Evolutionary conservation across 1,284 basidiomycete species (phyloP).

Genomic region (Apiotrichum veenhuisii): DNA sequence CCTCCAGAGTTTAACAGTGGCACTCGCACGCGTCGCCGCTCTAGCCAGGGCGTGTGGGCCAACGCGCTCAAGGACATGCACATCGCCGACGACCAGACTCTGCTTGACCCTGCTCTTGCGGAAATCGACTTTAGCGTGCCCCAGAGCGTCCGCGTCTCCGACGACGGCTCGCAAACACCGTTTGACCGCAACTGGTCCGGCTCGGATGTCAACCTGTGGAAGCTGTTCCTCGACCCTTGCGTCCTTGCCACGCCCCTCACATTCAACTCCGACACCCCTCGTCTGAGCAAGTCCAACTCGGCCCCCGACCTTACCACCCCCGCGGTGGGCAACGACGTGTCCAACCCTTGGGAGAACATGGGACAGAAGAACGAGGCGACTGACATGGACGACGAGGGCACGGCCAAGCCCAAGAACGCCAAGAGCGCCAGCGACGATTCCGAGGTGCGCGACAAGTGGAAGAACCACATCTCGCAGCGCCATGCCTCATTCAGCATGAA

Average conservation of each 20-base stretch:
- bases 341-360: not conserved
- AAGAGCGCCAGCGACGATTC: not conserved
- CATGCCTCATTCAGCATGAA: conserved; percentile 32
- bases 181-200: conserved; percentile 20
- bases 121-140: conserved; percentile 13
- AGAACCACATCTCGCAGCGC: conserved; percentile 36
- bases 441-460: conserved; percentile 31
- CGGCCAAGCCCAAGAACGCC: not conserved
- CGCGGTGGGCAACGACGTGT: not conserved
- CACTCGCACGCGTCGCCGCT: conserved; percentile 19
- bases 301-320: conserved; percentile 43
- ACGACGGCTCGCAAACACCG: not conserved
- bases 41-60: conserved; percentile 37
- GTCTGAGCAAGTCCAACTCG: conserved; percentile 38
- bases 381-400: not conserved
- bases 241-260: conserved; percentile 23
- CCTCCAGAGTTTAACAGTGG: conserved; percentile 5
- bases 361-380: not conserved
- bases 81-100: conserved; percentile 26
- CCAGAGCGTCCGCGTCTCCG: not conserved
- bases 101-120: not conserved
- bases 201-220: conserved; percentile 43
- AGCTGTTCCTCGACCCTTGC: conserved; percentile 35
- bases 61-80: conserved; percentile 41
- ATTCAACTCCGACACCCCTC: conserved; percentile 18